Percentiles rank a stretch among this genome's conserved stretches.
These are phyloP conservation scores for Cladorrhinum sp. DNA, from an alignment of 2,329 filamentous ascomycete species.

Conservation along the genomic window DNA sequence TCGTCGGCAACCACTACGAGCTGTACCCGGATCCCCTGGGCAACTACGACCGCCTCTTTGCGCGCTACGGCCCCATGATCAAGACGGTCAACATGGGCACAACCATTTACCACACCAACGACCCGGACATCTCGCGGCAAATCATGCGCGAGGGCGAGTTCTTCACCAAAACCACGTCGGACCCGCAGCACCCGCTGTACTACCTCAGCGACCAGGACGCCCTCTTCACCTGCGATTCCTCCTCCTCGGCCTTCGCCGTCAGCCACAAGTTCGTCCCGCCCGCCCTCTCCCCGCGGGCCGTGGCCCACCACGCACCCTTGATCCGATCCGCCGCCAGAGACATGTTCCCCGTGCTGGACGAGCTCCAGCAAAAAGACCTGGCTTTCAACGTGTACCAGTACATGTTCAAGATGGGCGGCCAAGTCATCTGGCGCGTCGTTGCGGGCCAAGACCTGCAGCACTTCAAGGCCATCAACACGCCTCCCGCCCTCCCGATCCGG, in stretches of 20 bases:
- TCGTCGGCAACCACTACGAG: slow-evolving; percentile 54
- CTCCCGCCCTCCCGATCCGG: slow-evolving; percentile 17
- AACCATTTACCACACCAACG: slow-evolving; percentile 49
- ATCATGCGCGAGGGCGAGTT: slow-evolving; percentile 48
- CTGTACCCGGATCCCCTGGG: slow-evolving; percentile 57
- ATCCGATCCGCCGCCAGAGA: slow-evolving; percentile 56
- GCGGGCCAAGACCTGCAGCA: slow-evolving; percentile 46
- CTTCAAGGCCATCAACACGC: slow-evolving; percentile 43
- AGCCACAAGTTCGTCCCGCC: slow-evolving; percentile 62
- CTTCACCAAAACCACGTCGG: slow-evolving; percentile 51
- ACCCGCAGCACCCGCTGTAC: slow-evolving; percentile 46
- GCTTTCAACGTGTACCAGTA: slow-evolving; percentile 48
- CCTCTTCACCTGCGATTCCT: slow-evolving; percentile 49
- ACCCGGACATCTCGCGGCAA: slow-evolving; percentile 44
- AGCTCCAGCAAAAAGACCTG: slow-evolving; percentile 46
- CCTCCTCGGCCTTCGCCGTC: slow-evolving; percentile 46
- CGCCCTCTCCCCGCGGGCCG: slow-evolving; percentile 55
- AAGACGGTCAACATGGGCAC: slow-evolving; percentile 51
- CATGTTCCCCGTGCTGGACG: slow-evolving; percentile 48
- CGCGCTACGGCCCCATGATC: slow-evolving; percentile 50
- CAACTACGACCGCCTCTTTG: slow-evolving; percentile 43
- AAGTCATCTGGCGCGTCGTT: slow-evolving; percentile 44
- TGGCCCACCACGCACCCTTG: slow-evolving; percentile 56
- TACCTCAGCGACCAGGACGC: slow-evolving; percentile 43
- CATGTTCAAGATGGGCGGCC: slow-evolving; percentile 48